A percentile compares a stretch with the other conserved stretches of the same genome.
Conservation (phyloP, 2,329 filamentous ascomycete species). For the Dactylellina leptospora region DNA sequence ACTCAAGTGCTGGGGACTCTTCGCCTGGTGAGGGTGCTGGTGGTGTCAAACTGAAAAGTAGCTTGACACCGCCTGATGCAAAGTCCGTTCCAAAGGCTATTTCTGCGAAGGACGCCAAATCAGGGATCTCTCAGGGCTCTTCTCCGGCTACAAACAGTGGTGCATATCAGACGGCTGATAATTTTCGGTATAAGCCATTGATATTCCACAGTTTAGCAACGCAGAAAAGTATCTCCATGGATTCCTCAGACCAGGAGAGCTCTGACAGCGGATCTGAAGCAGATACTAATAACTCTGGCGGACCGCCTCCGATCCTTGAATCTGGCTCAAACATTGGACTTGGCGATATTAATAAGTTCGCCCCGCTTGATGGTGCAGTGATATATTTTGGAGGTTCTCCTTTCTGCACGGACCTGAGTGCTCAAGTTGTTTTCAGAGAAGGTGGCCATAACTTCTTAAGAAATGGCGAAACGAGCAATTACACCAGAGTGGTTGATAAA, state of each 20-base stretch:
- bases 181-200: constrained; percentile 40
- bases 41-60: constrained; percentile 56
- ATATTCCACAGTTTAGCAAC: constrained; percentile 26
- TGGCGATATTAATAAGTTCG: constrained; percentile 33
- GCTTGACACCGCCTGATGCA: constrained; percentile 60
- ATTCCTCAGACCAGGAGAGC: constrained; percentile 30
- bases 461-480: constrained; percentile 53
- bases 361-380: constrained; percentile 68
- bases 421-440: constrained; percentile 63
- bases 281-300: constrained; percentile 25
- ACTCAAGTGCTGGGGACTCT: constrained; percentile 62
- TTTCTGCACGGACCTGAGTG: constrained; percentile 79
- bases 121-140: constrained; percentile 35
- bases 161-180: constrained; percentile 19
- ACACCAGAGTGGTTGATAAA: constrained; percentile 46
- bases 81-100: constrained; percentile 54
- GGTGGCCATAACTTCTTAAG: constrained; percentile 59
- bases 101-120: constrained; percentile 37
- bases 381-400: constrained; percentile 83
- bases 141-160: not conserved
- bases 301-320: constrained; percentile 42
- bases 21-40: constrained; percentile 60
- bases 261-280: constrained; percentile 40
- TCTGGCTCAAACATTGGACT: constrained; percentile 30
- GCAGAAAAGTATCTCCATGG: constrained; percentile 34